A percentile compares a stretch with the other conserved stretches of the same genome.
These are phyloP conservation scores for Crithidia bombi DNA, from an alignment of 208 protist genomes.

Conservation along the genomic window DNA sequence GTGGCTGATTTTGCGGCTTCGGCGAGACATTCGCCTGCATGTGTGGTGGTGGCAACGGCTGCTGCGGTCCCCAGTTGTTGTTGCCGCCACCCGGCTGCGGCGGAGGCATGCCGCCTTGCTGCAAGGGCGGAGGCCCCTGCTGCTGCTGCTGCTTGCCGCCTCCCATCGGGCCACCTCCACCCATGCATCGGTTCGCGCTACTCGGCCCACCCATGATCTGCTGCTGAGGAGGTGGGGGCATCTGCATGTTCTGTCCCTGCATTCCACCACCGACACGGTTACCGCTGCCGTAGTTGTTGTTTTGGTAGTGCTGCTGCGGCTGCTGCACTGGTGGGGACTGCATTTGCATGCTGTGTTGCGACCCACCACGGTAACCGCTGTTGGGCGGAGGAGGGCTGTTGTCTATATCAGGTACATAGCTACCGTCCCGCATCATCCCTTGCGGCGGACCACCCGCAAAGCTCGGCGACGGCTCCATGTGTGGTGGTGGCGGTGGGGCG, in stretches of 20 bases:
- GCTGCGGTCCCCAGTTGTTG: constrained; percentile 34
- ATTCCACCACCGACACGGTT: constrained; percentile 28
- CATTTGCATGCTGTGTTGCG: constrained; percentile 52
- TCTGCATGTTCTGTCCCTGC: constrained; percentile 27
- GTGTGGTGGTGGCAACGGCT: constrained; percentile 30
- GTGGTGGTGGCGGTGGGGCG: constrained; percentile 36
- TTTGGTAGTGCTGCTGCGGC: constrained; percentile 38
- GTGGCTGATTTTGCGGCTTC: constrained; percentile 29
- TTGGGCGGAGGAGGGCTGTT: constrained; percentile 38
- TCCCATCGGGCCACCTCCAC: constrained; percentile 32
- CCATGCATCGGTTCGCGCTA: constrained; percentile 1
- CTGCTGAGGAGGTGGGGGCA: constrained; percentile 25
- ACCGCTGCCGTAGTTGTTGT: constrained; percentile 30
- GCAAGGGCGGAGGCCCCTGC: constrained; percentile 9
- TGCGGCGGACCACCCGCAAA: constrained; percentile 24
- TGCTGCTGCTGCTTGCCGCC: constrained; percentile 27
- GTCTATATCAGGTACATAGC: constrained; percentile 28
- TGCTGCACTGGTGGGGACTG: constrained; percentile 42
- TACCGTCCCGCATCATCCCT: constrained; percentile 38
- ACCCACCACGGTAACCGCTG: constrained; percentile 31
- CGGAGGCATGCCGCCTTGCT: constrained; percentile 10
- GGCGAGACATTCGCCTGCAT: constrained; percentile 30
- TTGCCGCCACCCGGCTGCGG: constrained; percentile 16
- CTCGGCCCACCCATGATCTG: constrained; percentile 26
- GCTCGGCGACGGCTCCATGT: constrained; percentile 51